Evolutionary conservation across 78 protist genomes (phyloP).

Genomic region (Blattamonas nauphoetae): DNA sequence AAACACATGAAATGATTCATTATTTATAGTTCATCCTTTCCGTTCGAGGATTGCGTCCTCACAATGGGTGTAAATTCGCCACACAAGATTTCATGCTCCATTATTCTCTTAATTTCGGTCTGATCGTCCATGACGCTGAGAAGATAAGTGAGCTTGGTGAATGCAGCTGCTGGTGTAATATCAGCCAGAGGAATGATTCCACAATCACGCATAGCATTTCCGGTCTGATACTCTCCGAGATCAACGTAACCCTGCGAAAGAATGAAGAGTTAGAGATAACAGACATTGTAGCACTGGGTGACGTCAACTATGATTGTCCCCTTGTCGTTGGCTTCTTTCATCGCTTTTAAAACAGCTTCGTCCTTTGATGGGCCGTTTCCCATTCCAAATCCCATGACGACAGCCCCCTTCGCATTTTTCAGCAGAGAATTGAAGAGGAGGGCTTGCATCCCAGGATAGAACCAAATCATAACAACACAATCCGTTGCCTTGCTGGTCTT

Average conservation of each 20-base stretch:
- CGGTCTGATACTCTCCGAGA: conserved; percentile 2
- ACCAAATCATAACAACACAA: neutral
- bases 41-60: no score
- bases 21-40: no score
- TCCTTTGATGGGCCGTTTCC: conserved; percentile 20
- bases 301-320: conserved; percentile 5
- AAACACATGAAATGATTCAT: no score
- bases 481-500: neutral
- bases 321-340: neutral
- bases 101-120: no score
- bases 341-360: neutral
- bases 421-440: neutral
- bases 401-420: neutral
- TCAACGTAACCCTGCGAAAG: conserved; percentile 7
- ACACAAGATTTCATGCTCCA: no score
- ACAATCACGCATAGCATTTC: neutral
- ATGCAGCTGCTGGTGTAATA: conserved; percentile 22
- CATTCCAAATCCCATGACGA: conserved; percentile 18
- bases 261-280: neutral
- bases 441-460: neutral
- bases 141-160: conserved; percentile 23
- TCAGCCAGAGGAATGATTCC: neutral
- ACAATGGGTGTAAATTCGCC: no score
- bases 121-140: no score
- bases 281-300: conserved; percentile 12